Evolutionary conservation across 805 yeast species (phyloP).

Genomic region (Teunomyces pallodes): DNA sequence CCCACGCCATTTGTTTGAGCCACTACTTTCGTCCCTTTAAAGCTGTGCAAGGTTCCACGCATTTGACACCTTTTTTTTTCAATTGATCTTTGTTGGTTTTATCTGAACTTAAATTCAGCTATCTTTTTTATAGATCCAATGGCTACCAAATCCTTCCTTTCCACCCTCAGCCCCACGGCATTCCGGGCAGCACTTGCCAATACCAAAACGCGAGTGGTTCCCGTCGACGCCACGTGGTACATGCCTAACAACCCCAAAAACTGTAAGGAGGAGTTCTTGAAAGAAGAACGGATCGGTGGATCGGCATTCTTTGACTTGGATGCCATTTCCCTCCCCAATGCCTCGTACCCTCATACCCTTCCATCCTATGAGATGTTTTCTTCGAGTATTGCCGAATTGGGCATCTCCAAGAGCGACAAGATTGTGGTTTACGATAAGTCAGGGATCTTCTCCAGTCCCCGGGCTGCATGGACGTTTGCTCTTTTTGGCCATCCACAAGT

Average conservation of each 20-base stretch:
- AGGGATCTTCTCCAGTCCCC: slow-evolving; percentile 84
- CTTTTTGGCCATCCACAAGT: slow-evolving; percentile 75
- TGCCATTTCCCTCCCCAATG: slow-evolving; percentile 52
- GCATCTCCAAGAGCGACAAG: slow-evolving; percentile 52
- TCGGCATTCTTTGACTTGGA: slow-evolving; percentile 82
- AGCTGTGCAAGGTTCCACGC: no score
- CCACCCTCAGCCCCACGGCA: slow-evolving; percentile 12
- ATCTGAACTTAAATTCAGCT: background rate
- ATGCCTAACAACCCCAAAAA: slow-evolving; percentile 71
- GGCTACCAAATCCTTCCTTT: slow-evolving; percentile 8
- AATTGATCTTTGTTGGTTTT: no score
- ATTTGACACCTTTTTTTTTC: no score
- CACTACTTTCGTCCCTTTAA: no score
- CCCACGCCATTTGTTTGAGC: no score
- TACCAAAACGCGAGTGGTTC: slow-evolving; percentile 31
- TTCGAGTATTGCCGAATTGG: slow-evolving; percentile 50
- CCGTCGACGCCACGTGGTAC: slow-evolving; percentile 91
- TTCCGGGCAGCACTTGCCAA: slow-evolving; percentile 8
- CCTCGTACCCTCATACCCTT: slow-evolving; percentile 87
- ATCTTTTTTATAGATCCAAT: background rate
- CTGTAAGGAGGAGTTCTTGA: slow-evolving; percentile 55
- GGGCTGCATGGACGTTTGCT: slow-evolving; percentile 89
- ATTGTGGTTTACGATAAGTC: slow-evolving; percentile 81
- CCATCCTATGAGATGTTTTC: slow-evolving; percentile 63
- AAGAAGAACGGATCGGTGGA: slow-evolving; percentile 56